Evolutionary conservation across 495 filamentous ascomycete species (phyloP).

Genomic region (Hypoxylon lenormandii): DNA sequence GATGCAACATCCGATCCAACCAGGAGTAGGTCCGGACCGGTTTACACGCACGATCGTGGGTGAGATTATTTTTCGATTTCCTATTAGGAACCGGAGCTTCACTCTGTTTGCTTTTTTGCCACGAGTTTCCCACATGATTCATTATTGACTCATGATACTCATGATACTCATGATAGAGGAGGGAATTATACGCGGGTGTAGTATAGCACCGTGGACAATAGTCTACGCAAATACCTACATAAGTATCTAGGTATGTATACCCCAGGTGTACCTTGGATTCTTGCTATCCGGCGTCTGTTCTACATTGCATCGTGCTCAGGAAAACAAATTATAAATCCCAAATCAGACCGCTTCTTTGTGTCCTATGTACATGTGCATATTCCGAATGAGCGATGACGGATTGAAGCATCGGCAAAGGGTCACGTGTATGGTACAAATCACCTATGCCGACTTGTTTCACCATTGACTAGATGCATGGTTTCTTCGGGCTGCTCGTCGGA

Average conservation of each 20-base stretch:
- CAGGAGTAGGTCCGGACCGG: conserved; percentile 32
- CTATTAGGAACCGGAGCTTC: conserved; percentile 1
- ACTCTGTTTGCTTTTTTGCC: too few species aligned
- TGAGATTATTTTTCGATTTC: neutral
- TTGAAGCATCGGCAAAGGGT: conserved; percentile 38
- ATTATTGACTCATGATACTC: too few species aligned
- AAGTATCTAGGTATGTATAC: too few species aligned
- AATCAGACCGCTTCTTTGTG: conserved; percentile 43
- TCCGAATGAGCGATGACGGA: conserved; percentile 31
- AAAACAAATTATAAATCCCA: conserved; percentile 8
- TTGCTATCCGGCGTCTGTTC: neutral
- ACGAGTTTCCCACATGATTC: too few species aligned
- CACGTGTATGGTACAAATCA: conserved; percentile 44
- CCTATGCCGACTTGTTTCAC: conserved; percentile 41
- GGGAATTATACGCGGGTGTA: too few species aligned
- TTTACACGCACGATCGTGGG: conserved; percentile 9
- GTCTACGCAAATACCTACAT: too few species aligned
- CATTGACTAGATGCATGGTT: conserved; percentile 43
- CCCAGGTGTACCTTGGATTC: too few species aligned
- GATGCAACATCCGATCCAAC: conserved; percentile 48
- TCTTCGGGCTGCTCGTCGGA: conserved; percentile 39
- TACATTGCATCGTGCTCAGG: conserved; percentile 7
- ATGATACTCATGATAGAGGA: too few species aligned
- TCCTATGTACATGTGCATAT: conserved; percentile 21
- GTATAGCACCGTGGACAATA: too few species aligned